Percentiles rank a stretch among this genome's conserved stretches.
Conservation (phyloP, 2,329 filamentous ascomycete genomes). For the Xylaria hypoxylon region DNA sequence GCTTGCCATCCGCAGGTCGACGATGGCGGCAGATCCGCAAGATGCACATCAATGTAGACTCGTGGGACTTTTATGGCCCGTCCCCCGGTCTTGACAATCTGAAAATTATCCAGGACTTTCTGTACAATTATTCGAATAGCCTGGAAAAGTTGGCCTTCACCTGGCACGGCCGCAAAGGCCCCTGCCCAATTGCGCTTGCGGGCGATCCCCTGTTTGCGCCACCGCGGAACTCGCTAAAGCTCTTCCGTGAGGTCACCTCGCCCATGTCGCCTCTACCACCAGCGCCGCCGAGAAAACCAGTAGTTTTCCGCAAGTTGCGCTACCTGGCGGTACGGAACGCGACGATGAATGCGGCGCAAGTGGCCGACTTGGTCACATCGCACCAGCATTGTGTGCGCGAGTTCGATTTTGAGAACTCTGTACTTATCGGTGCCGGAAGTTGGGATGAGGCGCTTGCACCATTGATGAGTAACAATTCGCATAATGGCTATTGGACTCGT, state of each 20-base stretch:
- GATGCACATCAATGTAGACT: conserved; percentile 78
- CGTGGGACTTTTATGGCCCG: conserved; percentile 71
- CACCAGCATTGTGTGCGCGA: conserved; percentile 78
- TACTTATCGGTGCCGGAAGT: conserved; percentile 73
- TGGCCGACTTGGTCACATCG: conserved; percentile 73
- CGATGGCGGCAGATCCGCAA: conserved; percentile 83
- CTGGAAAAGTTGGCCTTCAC: conserved; percentile 80
- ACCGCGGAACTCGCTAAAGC: conserved; percentile 64
- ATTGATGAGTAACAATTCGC: conserved; percentile 64
- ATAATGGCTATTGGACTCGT: conserved; percentile 58
- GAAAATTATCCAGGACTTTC: conserved; percentile 84
- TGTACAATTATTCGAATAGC: conserved; percentile 74
- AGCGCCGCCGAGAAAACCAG: conserved; percentile 63
- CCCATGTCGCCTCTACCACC: conserved; percentile 72
- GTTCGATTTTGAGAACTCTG: conserved; percentile 83
- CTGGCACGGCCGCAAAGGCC: conserved; percentile 79
- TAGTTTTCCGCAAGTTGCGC: conserved; percentile 75
- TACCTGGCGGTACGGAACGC: conserved; percentile 79
- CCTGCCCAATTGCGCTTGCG: conserved; percentile 77
- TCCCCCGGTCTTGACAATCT: conserved; percentile 75
- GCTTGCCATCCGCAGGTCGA: conserved; percentile 75
- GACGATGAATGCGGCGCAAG: conserved; percentile 76
- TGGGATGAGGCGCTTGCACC: conserved; percentile 88
- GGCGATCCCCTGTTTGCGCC: conserved; percentile 76
- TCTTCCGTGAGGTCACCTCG: conserved; percentile 73